Evolutionary conservation across 129 eudicot species (phyloP), one percentile per base, ranked within the genome.

Genomic region (Chrysanthemum lavandulifolium): DNA sequence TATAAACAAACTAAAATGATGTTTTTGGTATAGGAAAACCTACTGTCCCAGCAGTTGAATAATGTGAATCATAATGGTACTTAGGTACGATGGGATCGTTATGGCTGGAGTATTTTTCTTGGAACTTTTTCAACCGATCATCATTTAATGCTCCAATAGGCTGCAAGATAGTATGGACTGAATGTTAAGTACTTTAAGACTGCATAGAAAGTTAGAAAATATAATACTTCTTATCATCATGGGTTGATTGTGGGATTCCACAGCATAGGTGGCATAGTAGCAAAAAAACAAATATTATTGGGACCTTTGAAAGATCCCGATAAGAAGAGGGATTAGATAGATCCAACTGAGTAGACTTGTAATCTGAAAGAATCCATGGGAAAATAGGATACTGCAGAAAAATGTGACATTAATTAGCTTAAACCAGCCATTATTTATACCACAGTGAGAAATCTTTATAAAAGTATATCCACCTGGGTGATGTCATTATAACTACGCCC

Each of bases 361-460:
- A 93, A 81, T 93, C 96, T 61, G 98, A 89, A 83, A 93, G 84
- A 77, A 93, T 82, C 98, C 98, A 93, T 40, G 98, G 98, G 74
- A 93, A 93, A 64, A 93, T 84, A 62, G 98, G 98, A 84, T 93
- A 93, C 98, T 93, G 98, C 88, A 84, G 48, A 71, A 27, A 82
- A 27, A 63, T 31, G 61, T 8, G 6, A 55, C 63, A 51, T 40
- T 56, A 62, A 72, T 65, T 16, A 82, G 52, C 52, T 69, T 71
- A 65, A 81, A 53, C 55, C 55, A 53, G 47, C 49, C 13, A 62
- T 40, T 57, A 19, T 54, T 16, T 47, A 11, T 47, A 52, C 78
- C 55, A 79, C 21, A 65, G 25, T 63, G 52, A 54, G 13, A 57
- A 23, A 23, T 14, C 23, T 68, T 10, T 49, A 47, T 23, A 71